Evolutionary conservation across 306 rosid species (phyloP), one percentile per base, ranked within the genome.

Genomic region (Quercus mongolica): DNA sequence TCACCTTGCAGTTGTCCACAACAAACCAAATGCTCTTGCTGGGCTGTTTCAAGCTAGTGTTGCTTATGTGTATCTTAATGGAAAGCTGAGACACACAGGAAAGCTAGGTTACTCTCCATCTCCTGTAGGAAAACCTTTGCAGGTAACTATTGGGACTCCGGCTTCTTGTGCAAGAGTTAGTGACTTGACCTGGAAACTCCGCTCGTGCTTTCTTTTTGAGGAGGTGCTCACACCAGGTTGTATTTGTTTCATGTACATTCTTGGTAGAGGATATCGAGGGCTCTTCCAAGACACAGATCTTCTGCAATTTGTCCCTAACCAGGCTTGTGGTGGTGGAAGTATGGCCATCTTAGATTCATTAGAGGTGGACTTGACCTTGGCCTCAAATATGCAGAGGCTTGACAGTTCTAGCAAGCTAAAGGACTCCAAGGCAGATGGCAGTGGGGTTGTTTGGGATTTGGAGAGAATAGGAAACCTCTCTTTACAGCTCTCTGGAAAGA

Each of bases 391-490:
- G 73, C 99, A 87, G 82, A 96, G 91, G 87, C 82, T 86, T 81
- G 99, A 96, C 75, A 67, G 84, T 75, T 65, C 83, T 71, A 81
- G 84, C 84, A 96, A 91, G 88, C 90, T 76, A 80, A 92, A 89
- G 75, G 97, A 91, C 72, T 81, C 86, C 69, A 93, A 85, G 90
- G 83, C 94, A 55, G 99, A 93, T 86, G 99, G 99, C 56, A 96
- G 99, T 89, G 99, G 97, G 80, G 90, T 96, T 83, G 98, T 96
- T 76, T 96, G 99, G 99, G 99, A 96, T 86, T 88, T 91, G 92
- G 99, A 93, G 85, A 96, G 96, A 86, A 89, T 96, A 62, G 97
- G 94, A 71, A 90, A 88, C 85, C 92, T 93, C 49, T 91, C 97
- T 85, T 87, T 88, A 74, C 99, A 96, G 86, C 98, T 96, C 78